Base-by-base conservation (phyloP, 164 flowering plant genomes). In the Annona squamosa region DNA sequence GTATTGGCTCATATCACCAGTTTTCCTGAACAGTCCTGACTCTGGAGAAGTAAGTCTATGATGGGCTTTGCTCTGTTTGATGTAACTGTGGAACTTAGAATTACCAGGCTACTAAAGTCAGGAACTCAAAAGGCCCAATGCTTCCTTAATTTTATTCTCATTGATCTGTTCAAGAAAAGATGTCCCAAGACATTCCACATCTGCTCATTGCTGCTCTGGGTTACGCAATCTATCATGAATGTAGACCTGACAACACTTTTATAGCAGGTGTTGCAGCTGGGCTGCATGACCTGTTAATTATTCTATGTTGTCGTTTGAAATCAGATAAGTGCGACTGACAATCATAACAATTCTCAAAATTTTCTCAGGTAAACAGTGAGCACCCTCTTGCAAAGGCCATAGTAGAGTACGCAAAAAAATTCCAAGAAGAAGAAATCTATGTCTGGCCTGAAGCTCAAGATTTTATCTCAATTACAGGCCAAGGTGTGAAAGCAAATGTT, bases 371-470 rank as follows among this genome's bases (percentile, higher is more conserved):
- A 26, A 93, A 91, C 83, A 93, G 97, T 71, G 97, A 92, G 77
- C 97, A 94, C 75, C 97, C 97, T 13, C 76, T 94, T 69, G 98
- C 91, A 18, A 94, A 92, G 82, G 94, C 98, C 64, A 82, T 89
- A 63, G 88, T 92, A 4, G 97, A 90, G 79, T 85, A 88, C 75
- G 92, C 97, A 62, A 87, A 86, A 80, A 89, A 82, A 62, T 82
- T 87, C 69, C 77, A 78, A 72, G 88, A 84, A 12, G 85, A 84
- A 56, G 88, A 84, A 68, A 81, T 72, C 57, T 82, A 68, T 26
- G 52, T 77, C 26, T 87, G 87, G 91, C 88, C 90, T 70, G 90
- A 85, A 79, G 87, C 89, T 3, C 69, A 43, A 6, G 86, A 85
- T 18, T 92, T 92, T 74, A 74, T 77, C 12, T 86, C 96, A 42